Base-by-base conservation (phyloP, 106 monocot species). In the Xerophyta viscosa region DNA sequence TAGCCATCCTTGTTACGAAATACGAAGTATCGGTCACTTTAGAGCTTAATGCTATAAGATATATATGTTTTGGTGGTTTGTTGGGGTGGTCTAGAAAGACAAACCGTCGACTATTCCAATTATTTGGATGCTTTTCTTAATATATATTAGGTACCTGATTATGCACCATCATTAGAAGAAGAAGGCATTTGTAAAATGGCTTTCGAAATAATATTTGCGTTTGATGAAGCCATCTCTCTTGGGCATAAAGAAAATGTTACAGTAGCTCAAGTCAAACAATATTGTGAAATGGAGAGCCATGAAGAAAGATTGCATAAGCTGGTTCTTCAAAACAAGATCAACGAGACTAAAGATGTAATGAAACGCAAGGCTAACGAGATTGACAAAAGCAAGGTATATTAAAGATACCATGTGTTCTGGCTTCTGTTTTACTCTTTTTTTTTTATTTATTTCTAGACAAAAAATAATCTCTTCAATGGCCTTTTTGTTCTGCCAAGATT, bases 221-320 rank as follows among this genome's bases (percentile, higher is more conserved):
- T 96, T 76, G 96, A 96, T 79, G 96, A 96, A 76, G 78, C 74
- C 57, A 84, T 96, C 46, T 96, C 88, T 52, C 81, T 96, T 59
- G 96, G 96, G 17, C 69, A 89, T 46, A 96, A 89, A 56, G 96
- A 96, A 71, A 89, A 69, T 71, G 78, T 96, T 22, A 82, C 88
- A 14, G 66, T 82, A 72, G 59, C 81, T 44, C 96, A 96, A 60
- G 89, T 96, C 46, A 96, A 79, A 57, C 96, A 96, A 68, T 89
- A 89, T 41, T 89, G 88, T 77, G 96, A 96, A 53, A 96, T 96
- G 96, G 96, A 96, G 64, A 85, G 85, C 42, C 88, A 96, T 37
- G 96, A 96, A 63, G 96, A 96, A 58, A 76, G 53, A 66, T 66
- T 89, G 53, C 96, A 96, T 55, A 89, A 86, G 47, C 53, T 85